Base-by-base conservation (phyloP, 228 moss, liverwort and hornwort species). In the Sphagnum magellanicum region DNA sequence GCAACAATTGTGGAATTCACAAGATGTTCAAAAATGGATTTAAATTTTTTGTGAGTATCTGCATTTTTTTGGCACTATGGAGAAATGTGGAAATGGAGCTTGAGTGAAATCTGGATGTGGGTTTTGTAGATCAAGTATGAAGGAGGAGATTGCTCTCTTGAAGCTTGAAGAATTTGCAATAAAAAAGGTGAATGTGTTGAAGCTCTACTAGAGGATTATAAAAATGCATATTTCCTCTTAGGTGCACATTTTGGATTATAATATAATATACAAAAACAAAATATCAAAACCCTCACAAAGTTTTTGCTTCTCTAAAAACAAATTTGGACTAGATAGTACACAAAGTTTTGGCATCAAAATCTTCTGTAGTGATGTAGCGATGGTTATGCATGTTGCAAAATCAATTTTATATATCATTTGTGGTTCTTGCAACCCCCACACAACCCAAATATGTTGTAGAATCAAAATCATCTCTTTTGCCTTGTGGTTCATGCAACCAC, bases 211-310 rank as follows among this genome's bases (percentile, higher is more conserved):
- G 66, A 79, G 50, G 95, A 95, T 57, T 95, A 88, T 52, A 68
- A 73, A 13, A 76, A 75, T 17, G 77, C 87, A 6, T 95, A 95
- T 68, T 95, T 95, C 68, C 88, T 95, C 4, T 92, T 89, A 76
- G 94, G 94, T 91, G 14, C 32, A 32, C 32, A 32, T 32, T 13
- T 4, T 4, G 0, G 49, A 65, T 5, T 64, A 49, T 64, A 49
- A 16, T 13, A 49, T 49, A 48, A 65, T 13, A 2, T 13, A 49
- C 11, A 6, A 1, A 9, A 13, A 6, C 49, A 49, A 6, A 5
- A 47, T 6, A 4, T 13, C 32, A 13, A n/a, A 14, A 17, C 49
- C 47, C 51, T 5, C 16, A 49, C 4, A 65, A 15, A 49, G 11
- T 16, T 6, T 6, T 6, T 32, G 32, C 32, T 32, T 32, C 1